These are phyloP conservation scores for Suillus bovinus DNA, from an alignment of 768 basidiomycete genomes.

Conservation along the genomic window DNA sequence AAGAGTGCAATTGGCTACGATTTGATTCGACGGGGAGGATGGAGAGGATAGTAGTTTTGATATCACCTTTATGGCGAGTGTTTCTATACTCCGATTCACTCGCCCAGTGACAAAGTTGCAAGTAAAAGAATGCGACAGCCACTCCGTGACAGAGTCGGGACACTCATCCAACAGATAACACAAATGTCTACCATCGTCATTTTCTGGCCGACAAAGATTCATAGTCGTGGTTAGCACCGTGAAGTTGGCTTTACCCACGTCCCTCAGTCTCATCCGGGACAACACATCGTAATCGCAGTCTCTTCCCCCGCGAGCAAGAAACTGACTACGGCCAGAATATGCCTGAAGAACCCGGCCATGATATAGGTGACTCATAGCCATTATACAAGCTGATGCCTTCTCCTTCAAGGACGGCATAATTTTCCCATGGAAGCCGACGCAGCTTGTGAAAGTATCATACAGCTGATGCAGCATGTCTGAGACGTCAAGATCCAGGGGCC, in stretches of 20 bases:
- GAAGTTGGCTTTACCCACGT: neutral
- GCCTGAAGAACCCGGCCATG: neutral
- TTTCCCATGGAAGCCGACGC: neutral
- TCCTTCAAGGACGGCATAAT: neutral
- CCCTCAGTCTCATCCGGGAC: fast-evolving
- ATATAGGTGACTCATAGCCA: neutral
- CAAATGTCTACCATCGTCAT: neutral
- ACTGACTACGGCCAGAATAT: neutral
- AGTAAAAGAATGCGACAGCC: neutral
- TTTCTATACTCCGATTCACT: neutral
- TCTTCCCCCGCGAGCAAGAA: neutral
- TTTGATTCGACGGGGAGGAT: neutral
- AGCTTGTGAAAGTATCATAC: neutral
- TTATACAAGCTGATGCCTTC: neutral
- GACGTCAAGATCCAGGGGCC: neutral
- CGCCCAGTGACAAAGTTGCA: neutral
- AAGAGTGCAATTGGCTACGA: neutral
- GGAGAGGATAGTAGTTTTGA: neutral
- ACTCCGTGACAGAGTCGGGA: neutral
- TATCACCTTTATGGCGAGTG: neutral
- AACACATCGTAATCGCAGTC: neutral
- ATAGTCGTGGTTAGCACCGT: neutral
- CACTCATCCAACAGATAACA: neutral
- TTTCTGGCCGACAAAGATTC: neutral
- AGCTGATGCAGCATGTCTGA: neutral